Base-by-base conservation (phyloP, 1,284 basidiomycete species). In the Pulveroboletus sp. region DNA sequence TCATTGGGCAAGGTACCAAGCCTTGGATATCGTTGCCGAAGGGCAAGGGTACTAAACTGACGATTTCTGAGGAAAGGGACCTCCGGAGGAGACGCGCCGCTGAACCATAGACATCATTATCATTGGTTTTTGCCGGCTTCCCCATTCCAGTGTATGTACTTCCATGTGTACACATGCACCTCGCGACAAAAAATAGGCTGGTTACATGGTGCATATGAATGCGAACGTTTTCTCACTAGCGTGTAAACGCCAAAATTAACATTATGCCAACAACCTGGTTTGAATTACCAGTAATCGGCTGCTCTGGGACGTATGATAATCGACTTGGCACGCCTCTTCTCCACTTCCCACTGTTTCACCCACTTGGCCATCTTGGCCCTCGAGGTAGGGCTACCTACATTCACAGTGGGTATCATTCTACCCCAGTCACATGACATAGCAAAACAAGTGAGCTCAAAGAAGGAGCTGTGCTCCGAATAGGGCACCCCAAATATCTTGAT, bases 21-120 rank as follows among this genome's bases (percentile, higher is more conserved):
- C 86, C 96, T 56, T 95, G 94, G 89, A 85, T 99, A 79, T 98
- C 96, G 50, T 80, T 99, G 71, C 96, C 96, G 69, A 95, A 93
- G 81, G 96, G 96, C 78, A 97, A 97, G 84, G 97, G 96, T 79
- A 89, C 88, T 73, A 95, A 95, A 79, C 89, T 97, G 63, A 91
- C 89, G 56, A 93, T 93, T 67, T 82, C 91, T 16, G 90, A 93
- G 81, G 90, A 93, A 79, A 80, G 91, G 63, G 90, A 93, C 75
- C 76, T 82, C 67, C 83, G 82, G 80, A 86, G 89, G 80, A 88
- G 82, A 77, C 81, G 82, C 54, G 79, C 83, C 56, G 76, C 82
- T 56, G 86, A 87, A 72, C 74, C 82, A 74, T 82, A 78, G 72
- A 73, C 61, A 61, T 52, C 17, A 3, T 53, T 63, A 56, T 55